Conservation (phyloP, 2,329 filamentous ascomycete genomes). For the Nectriaceae sp. region DNA sequence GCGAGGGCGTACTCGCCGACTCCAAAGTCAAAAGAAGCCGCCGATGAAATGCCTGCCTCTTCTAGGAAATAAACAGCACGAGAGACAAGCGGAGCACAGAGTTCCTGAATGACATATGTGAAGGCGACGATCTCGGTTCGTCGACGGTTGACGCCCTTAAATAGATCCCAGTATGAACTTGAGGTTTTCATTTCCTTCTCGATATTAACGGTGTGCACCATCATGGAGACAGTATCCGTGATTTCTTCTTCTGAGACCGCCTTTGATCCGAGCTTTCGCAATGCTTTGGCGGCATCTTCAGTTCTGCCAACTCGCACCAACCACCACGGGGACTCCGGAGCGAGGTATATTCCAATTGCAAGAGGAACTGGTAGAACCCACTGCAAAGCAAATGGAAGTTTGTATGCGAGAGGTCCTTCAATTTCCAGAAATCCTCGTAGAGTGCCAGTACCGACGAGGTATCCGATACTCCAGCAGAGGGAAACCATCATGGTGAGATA, state of each 20-base stretch:
- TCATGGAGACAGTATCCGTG: constrained; percentile 1
- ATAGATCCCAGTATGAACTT: constrained; percentile 16
- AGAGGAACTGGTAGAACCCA: constrained; percentile 50
- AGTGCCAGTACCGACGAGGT: constrained; percentile 45
- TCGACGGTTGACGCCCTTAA: constrained; percentile 15
- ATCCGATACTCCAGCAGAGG: constrained; percentile 52
- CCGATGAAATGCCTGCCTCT: constrained; percentile 15
- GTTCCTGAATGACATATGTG: constrained; percentile 16
- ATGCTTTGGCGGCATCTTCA: constrained; percentile 17
- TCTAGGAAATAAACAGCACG: constrained; percentile 19
- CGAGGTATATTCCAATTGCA: constrained; percentile 42
- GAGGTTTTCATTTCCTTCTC: constrained; percentile 13
- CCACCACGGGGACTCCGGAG: constrained; percentile 54
- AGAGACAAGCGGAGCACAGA: constrained; percentile 15
- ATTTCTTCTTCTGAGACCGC: background rate
- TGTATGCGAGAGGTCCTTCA: constrained; percentile 46
- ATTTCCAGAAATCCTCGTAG: constrained; percentile 41
- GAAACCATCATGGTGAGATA: constrained; percentile 52
- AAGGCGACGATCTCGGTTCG: constrained; percentile 17
- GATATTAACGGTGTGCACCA: constrained; percentile 16
- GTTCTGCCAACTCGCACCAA: constrained; percentile 35
- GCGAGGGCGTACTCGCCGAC: constrained; percentile 16
- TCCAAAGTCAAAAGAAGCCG: constrained; percentile 13
- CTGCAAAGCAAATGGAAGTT: constrained; percentile 50
- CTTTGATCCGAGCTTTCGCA: constrained; percentile 1